These are phyloP conservation scores for Clonostachys byssicola DNA, from an alignment of 2,329 filamentous ascomycete genomes.

Conservation along the genomic window DNA sequence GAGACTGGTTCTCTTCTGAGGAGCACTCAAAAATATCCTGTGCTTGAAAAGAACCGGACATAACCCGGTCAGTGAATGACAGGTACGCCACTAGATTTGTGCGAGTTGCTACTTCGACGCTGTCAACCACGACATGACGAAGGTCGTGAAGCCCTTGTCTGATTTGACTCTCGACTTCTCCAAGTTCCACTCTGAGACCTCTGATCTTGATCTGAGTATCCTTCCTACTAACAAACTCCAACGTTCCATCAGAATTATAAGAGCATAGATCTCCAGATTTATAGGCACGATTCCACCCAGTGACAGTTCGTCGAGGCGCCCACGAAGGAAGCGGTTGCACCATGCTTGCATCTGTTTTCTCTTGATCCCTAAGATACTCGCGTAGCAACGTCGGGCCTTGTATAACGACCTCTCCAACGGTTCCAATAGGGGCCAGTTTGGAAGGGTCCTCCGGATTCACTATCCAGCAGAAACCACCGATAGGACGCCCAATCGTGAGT, in stretches of 20 bases:
- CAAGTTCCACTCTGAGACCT: conserved; percentile 10
- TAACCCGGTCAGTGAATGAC: too few species aligned
- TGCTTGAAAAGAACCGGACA: too few species aligned
- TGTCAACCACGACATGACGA: too few species aligned
- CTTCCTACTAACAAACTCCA: conserved; percentile 9
- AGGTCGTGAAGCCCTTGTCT: too few species aligned
- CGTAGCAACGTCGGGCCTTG: conserved; percentile 28
- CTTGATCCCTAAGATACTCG: conserved; percentile 37
- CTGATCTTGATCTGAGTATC: conserved; percentile 12
- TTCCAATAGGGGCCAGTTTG: conserved; percentile 11
- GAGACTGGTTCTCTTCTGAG: conserved; percentile 2
- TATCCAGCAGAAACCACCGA: conserved; percentile 9
- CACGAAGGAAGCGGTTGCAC: neutral
- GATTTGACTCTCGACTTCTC: conserved; percentile 6
- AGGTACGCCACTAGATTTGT: too few species aligned
- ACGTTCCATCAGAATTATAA: conserved; percentile 7
- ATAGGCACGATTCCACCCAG: conserved; percentile 2
- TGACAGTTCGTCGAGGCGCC: conserved; percentile 14
- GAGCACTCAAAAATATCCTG: too few species aligned
- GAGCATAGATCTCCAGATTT: conserved; percentile 9
- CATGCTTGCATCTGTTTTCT: conserved; percentile 14
- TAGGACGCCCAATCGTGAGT: conserved; percentile 1
- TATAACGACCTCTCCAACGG: conserved; percentile 21
- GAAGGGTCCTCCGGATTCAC: conserved; percentile 7
- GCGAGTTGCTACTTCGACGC: too few species aligned